phyloP scores from a whole-genome alignment of 1,284 basidiomycete genomes.

The Cutaneotrichosporon sp. region DNA sequence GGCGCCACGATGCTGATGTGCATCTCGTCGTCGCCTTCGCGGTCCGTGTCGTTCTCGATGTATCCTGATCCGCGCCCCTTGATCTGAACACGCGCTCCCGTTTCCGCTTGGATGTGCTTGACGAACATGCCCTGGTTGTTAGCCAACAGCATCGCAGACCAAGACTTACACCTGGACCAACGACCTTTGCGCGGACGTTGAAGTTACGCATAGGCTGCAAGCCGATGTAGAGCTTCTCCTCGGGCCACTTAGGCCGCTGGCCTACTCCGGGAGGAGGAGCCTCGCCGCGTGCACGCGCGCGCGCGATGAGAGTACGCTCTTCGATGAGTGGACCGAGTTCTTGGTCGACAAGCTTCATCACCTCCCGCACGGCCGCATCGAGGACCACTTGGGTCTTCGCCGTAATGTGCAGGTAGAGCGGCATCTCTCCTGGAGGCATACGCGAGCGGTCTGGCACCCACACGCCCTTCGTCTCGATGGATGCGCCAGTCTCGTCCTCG shows the following conservation, averaged over 20 bases:
- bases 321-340: conserved; percentile 86
- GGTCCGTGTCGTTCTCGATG: conserved; percentile 86
- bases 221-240: conserved; percentile 82
- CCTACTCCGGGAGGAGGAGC: conserved; percentile 28
- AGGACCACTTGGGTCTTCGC: conserved; percentile 74
- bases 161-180: conserved; percentile 76
- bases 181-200: conserved; percentile 94
- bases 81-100: conserved; percentile 94
- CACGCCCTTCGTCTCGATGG: conserved; percentile 81
- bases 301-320: conserved; percentile 57
- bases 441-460: conserved; percentile 91
- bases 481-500: conserved; percentile 80
- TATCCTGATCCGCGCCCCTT: conserved; percentile 94
- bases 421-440: conserved; percentile 85
- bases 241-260: conserved; percentile 80
- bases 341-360: conserved; percentile 77
- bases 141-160: background rate
- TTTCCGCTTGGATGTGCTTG: conserved; percentile 97
- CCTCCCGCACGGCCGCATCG: conserved; percentile 71
- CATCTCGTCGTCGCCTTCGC: conserved; percentile 86
- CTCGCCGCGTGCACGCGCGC: conserved; percentile 43
- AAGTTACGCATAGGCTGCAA: conserved; percentile 91
- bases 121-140: conserved; percentile 79
- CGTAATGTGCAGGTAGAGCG: conserved; percentile 88
- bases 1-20: conserved; percentile 92